Evolutionary conservation across 139 green algal species (phyloP).

Genomic region (Monoraphidium neglectum): DNA sequence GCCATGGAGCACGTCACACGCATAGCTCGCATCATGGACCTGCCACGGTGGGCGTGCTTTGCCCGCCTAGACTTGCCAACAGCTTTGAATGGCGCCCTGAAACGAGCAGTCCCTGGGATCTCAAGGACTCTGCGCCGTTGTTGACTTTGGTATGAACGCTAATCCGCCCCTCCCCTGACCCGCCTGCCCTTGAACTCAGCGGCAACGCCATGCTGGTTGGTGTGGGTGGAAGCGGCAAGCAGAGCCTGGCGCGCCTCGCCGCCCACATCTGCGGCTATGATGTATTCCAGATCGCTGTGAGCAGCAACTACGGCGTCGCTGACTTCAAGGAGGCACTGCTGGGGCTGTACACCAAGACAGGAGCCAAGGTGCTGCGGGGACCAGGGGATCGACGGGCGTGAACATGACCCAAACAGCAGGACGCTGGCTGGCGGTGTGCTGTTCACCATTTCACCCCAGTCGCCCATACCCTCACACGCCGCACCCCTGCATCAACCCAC

Average conservation of each 20-base stretch:
- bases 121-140: no score
- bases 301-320: conserved; percentile 71
- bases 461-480: background rate
- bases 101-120: no score
- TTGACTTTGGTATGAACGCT: no score
- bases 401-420: no score
- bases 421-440: no score
- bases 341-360: conserved; percentile 70
- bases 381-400: no score
- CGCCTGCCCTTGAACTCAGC: background rate
- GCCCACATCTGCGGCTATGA: conserved; percentile 83
- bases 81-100: no score
- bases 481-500: conserved; percentile 41
- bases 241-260: conserved; percentile 77
- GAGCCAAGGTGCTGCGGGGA: background rate
- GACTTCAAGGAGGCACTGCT: conserved; percentile 91
- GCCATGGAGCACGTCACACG: conserved; percentile 84
- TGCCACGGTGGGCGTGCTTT: conserved; percentile 55
- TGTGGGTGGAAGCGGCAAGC: conserved; percentile 80
- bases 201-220: conserved; percentile 90
- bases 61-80: no score
- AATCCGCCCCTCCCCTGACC: no score
- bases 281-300: conserved; percentile 83
- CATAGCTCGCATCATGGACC: conserved; percentile 81
- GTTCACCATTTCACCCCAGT: conserved; percentile 1